Evolutionary conservation across 2,329 filamentous ascomycete genomes (phyloP).

Genomic region (Penicillium decumbens): DNA sequence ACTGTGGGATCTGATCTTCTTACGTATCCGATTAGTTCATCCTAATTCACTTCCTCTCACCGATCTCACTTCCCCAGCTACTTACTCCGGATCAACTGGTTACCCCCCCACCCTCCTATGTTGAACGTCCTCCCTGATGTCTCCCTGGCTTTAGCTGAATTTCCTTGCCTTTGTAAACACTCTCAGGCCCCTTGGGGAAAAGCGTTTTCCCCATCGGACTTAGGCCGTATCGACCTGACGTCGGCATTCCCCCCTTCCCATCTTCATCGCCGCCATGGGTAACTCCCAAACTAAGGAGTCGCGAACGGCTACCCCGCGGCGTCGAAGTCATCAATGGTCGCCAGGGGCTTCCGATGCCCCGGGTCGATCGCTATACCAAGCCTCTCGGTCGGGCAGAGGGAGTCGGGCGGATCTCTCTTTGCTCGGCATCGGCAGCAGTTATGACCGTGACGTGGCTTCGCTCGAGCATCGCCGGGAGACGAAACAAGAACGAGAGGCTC

Average conservation of each 20-base stretch:
- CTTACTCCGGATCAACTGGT: conserved; percentile 14
- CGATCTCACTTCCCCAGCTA: conserved; percentile 24
- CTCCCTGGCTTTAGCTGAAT: conserved; percentile 2
- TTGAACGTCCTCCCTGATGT: background rate
- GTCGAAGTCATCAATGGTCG: conserved; percentile 31
- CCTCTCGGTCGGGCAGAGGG: conserved; percentile 47
- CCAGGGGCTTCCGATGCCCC: conserved; percentile 29
- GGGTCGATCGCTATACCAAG: conserved; percentile 29
- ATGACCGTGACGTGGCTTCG: conserved; percentile 48
- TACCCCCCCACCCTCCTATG: background rate
- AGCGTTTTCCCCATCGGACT: background rate
- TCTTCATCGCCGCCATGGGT: conserved; percentile 34
- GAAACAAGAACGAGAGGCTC: conserved; percentile 82
- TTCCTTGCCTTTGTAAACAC: background rate
- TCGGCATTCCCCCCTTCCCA: conserved; percentile 1
- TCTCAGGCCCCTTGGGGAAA: background rate
- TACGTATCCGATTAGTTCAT: conserved; percentile 10
- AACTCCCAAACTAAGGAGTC: conserved; percentile 48
- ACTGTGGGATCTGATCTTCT: conserved; percentile 3
- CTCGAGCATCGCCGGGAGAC: conserved; percentile 71
- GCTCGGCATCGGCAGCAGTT: conserved; percentile 50
- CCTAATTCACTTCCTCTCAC: conserved; percentile 7
- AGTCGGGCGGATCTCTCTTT: conserved; percentile 58
- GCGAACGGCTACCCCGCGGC: conserved; percentile 29
- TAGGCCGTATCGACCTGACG: conserved; percentile 1